Conservation (phyloP, 2,329 filamentous ascomycete genomes). For the Eurotiales sp. region DNA sequence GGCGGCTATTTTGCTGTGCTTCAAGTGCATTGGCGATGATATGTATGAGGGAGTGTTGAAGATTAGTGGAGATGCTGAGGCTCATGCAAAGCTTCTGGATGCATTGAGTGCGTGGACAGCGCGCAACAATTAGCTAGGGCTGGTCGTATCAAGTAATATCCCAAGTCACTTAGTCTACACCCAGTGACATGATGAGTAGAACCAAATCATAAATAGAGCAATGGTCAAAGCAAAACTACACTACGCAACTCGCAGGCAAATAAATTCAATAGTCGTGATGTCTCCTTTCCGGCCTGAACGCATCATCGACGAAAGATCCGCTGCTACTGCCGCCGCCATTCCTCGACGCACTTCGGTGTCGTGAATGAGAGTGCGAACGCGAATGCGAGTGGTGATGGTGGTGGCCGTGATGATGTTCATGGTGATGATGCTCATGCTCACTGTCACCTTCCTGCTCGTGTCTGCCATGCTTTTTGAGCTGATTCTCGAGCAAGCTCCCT, state of each 20-base stretch:
- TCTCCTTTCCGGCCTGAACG: neutral
- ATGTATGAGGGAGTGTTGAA: conserved; percentile 38
- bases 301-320: neutral
- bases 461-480: conserved; percentile 8
- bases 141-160: too few relatives aligned
- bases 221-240: neutral
- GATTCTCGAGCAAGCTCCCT: conserved; percentile 46
- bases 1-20: conserved; percentile 47
- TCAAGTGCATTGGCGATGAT: conserved; percentile 36
- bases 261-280: neutral
- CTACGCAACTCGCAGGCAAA: too few relatives aligned
- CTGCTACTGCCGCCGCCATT: conserved; percentile 15
- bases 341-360: conserved; percentile 23
- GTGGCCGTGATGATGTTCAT: conserved; percentile 14
- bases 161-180: too few relatives aligned
- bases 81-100: conserved; percentile 15
- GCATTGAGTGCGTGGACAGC: conserved; percentile 10
- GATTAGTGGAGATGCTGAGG: conserved; percentile 18
- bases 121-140: conserved; percentile 1
- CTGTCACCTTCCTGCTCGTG: neutral
- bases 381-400: conserved; percentile 15
- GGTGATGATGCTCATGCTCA: conserved; percentile 4
- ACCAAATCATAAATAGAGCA: neutral
- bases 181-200: too few relatives aligned
- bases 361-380: conserved; percentile 18